Evolutionary conservation across 2,329 filamentous ascomycete genomes (phyloP).

Genomic region (Cyphellophora europaea): DNA sequence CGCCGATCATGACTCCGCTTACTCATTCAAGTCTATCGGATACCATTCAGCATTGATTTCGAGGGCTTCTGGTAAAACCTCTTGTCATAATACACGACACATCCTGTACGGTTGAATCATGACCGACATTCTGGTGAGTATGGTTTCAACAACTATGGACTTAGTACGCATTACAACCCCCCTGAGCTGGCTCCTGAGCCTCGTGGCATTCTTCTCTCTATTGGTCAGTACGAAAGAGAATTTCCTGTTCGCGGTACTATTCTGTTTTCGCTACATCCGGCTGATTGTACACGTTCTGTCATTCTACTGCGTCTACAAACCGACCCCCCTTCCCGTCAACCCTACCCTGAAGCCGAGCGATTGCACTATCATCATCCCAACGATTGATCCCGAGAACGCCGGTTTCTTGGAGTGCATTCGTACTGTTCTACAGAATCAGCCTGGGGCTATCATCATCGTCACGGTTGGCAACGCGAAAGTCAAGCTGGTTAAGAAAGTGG

Average conservation of each 20-base stretch:
- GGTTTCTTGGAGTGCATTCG: slow-evolving; percentile 35
- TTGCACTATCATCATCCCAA: slow-evolving; percentile 45
- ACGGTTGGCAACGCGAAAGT: slow-evolving; percentile 29
- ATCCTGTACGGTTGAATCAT: too few relatives aligned
- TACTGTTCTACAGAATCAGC: slow-evolving; percentile 31
- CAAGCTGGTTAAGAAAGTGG: slow-evolving; percentile 5
- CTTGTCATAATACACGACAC: too few relatives aligned
- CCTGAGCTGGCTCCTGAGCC: too few relatives aligned
- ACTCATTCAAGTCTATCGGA: too few relatives aligned
- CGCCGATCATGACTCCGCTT: too few relatives aligned
- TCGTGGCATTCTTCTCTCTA: background rate
- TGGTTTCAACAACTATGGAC: too few relatives aligned
- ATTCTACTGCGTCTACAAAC: slow-evolving; percentile 30
- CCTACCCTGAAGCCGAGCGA: slow-evolving; percentile 29
- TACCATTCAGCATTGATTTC: too few relatives aligned
- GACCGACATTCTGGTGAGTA: too few relatives aligned
- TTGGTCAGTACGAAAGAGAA: background rate
- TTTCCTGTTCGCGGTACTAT: slow-evolving; percentile 27
- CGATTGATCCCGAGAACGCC: slow-evolving; percentile 33
- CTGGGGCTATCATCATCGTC: slow-evolving; percentile 34
- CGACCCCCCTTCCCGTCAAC: slow-evolving; percentile 19
- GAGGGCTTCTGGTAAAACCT: too few relatives aligned
- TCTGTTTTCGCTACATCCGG: slow-evolving; percentile 38
- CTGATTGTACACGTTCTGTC: slow-evolving; percentile 34
- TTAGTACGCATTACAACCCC: too few relatives aligned